A percentile compares a stretch with the other conserved stretches of the same genome.
Evolutionary conservation across 176 grass and related monocot species (phyloP).

Genomic region (Raddia guianensis): DNA sequence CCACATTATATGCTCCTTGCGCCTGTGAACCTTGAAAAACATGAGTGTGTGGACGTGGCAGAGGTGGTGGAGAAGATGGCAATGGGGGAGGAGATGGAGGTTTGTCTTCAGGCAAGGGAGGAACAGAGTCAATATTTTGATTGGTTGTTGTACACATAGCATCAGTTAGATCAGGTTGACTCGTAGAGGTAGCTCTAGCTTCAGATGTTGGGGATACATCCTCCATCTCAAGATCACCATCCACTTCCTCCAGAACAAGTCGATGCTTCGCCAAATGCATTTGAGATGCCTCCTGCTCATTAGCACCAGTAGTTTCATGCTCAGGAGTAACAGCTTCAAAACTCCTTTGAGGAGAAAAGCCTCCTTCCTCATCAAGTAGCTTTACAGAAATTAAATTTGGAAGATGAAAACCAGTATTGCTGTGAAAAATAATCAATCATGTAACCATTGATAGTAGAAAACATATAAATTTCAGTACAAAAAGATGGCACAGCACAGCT

Average conservation of each 20-base stretch:
- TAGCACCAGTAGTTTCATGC: constrained; percentile 44
- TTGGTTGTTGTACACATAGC: constrained; percentile 9
- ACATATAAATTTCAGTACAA: constrained; percentile 9
- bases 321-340: constrained; percentile 98
- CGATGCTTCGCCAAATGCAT: constrained; percentile 61
- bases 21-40: constrained; percentile 45
- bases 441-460: constrained; percentile 10
- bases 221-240: constrained; percentile 98
- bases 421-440: constrained; percentile 47
- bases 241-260: constrained; percentile 77
- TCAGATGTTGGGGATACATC: constrained; percentile 73
- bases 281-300: constrained; percentile 48
- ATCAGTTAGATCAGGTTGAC: constrained; percentile 39
- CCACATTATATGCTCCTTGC: constrained; percentile 37
- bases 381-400: constrained; percentile 64
- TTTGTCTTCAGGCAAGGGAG: constrained; percentile 76
- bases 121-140: constrained; percentile 47
- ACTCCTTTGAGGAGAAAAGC: constrained; percentile 70
- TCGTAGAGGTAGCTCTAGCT: constrained; percentile 35
- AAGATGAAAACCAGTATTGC: constrained; percentile 87
- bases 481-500: constrained; percentile 38
- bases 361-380: constrained; percentile 76
- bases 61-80: constrained; percentile 84
- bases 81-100: constrained; percentile 91
- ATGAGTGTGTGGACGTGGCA: constrained; percentile 31